phyloP scores from a whole-genome alignment of 148 eudicot genomes.

The Euryodendron excelsum region DNA sequence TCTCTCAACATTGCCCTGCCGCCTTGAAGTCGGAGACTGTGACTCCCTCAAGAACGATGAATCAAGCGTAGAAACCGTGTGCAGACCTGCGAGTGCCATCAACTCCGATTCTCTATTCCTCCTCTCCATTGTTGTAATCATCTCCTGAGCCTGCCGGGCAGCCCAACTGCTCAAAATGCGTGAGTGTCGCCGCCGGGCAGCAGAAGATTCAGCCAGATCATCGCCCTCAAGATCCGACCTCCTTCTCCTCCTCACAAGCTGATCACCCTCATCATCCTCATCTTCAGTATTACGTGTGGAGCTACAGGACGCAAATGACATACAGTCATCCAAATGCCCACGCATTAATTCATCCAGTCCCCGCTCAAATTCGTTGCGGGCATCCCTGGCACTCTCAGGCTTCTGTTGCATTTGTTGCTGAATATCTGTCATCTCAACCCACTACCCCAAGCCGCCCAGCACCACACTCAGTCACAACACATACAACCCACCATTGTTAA shows the following conservation, averaged over 20 bases:
- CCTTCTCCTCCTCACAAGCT: conserved; percentile 75
- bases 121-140: conserved; percentile 96
- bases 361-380: conserved; percentile 64
- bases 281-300: conserved; percentile 66
- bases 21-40: conserved; percentile 71
- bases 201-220: conserved; percentile 94
- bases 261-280: conserved; percentile 79
- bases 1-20: conserved; percentile 74
- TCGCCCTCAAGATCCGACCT: conserved; percentile 92
- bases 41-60: conserved; percentile 89
- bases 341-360: conserved; percentile 80
- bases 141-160: conserved; percentile 90
- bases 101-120: conserved; percentile 84
- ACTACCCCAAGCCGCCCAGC: conserved; percentile 14
- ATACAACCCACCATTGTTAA: not conserved
- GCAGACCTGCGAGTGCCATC: conserved; percentile 95
- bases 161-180: conserved; percentile 90
- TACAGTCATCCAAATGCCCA: conserved; percentile 80
- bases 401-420: conserved; percentile 69
- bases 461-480: conserved; percentile 14
- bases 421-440: conserved; percentile 60
- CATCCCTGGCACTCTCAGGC: conserved; percentile 58
- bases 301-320: conserved; percentile 86
- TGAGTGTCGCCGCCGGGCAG: conserved; percentile 87
- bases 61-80: conserved; percentile 95